Evolutionary conservation across 1,284 basidiomycete genomes (phyloP), one percentile per base, ranked within the genome.

Genomic region (Rhodofomes roseus): DNA sequence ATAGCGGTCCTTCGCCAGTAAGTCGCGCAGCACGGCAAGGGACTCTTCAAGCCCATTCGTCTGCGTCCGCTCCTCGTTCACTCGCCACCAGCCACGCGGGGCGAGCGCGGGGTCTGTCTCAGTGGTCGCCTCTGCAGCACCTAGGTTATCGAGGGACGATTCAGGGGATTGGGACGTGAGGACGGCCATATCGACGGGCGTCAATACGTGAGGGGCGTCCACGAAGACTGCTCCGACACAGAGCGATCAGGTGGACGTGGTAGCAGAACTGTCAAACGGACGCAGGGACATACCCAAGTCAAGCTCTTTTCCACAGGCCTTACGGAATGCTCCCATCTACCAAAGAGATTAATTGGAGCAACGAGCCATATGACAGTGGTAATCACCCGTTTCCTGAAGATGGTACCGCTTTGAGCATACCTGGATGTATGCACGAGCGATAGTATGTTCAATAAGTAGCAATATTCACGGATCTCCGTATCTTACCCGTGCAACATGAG

Each of bases 11-110:
- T 73, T 73, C 54, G 74, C 75, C 63, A 88, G 69, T 8, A 83
- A 66, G 62, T 84, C 83, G 56, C 78, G 77, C 25, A 86, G 67
- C 18, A 73, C 51, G 34, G 74, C 65, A 66, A 81, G 58, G 6
- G 79, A 80, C 59, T 90, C 87, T 48, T 87, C 84, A 37, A 93
- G 74, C 7, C 87, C 90, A 62, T 70, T 66, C 34, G 81, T 78
- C 57, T 77, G 73, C 23, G 80, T 82, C 57, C 79, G 77, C 11
- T 85, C 83, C 2, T 74, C 68, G 36, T 80, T 79, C 4, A 74
- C 72, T 60, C 77, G 83, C 86, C 87, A 95, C 95, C 95, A 96
- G 1, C 82, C 93, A 61, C 93, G 81, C 11, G 92, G 87, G 1
- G 80, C 84, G 36, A 87, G 78, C 34, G 86, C 79, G 2, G 87